Percentiles rank a stretch among this genome's conserved stretches.
Conservation (phyloP, 2,329 filamentous ascomycete species). For the Aspergillus sp. region DNA sequence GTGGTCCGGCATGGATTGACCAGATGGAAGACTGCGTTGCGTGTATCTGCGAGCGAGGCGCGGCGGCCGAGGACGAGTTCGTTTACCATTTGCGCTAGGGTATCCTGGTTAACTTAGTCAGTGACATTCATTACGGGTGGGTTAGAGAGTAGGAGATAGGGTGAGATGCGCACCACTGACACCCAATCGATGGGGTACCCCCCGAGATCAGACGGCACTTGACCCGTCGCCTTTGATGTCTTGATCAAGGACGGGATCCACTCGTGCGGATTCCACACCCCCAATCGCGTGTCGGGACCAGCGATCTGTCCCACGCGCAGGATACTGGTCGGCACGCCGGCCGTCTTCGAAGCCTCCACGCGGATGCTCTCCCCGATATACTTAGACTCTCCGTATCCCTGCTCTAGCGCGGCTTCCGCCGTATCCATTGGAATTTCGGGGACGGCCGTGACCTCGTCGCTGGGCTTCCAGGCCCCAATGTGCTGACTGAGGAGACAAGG, state of each 20-base stretch:
- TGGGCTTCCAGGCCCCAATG: no score
- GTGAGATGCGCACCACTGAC: no score
- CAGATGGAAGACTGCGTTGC: conserved; percentile 46
- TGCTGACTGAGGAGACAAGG: no score
- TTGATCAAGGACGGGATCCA: no score
- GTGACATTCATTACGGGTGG: no score
- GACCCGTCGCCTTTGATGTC: no score
- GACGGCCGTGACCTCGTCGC: no score
- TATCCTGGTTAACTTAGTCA: conserved; percentile 21
- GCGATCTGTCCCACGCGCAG: conserved; percentile 37
- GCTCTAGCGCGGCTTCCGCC: conserved; percentile 29
- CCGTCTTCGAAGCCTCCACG: conserved; percentile 23
- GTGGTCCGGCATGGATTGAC: conserved; percentile 48
- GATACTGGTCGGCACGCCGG: conserved; percentile 22
- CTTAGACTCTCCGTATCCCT: conserved; percentile 39
- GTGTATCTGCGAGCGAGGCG: conserved; percentile 19
- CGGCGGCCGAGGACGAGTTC: conserved; percentile 44
- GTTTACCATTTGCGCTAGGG: conserved; percentile 47
- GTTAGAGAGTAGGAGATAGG: no score
- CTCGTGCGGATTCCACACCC: no score
- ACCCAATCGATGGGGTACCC: no score
- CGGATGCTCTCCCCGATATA: conserved; percentile 49
- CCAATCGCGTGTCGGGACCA: conserved; percentile 19
- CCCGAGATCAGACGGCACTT: no score
- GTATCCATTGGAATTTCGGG: no score